Conservation (phyloP, 306 rosid species). For the Datisca glomerata region DNA sequence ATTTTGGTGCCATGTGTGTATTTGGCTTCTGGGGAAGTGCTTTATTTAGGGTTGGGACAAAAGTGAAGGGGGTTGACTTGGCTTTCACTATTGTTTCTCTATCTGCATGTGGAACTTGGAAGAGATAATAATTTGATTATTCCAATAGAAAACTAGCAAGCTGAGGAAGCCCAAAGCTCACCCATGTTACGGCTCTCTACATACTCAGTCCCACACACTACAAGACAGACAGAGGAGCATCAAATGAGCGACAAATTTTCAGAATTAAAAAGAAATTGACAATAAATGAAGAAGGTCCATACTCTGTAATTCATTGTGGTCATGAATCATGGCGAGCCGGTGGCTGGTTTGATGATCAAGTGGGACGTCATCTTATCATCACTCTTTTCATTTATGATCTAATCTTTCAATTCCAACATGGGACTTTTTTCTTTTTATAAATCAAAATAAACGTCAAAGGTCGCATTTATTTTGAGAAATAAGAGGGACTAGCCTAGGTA, state of each 20-base stretch:
- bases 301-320: too few species aligned
- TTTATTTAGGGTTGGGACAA: conserved; percentile 21
- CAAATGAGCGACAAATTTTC: background rate
- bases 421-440: too few species aligned
- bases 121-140: conserved; percentile 4
- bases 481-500: too few species aligned
- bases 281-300: too few species aligned
- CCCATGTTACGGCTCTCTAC: background rate
- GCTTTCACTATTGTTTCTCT: conserved; percentile 13
- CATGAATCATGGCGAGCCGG: too few species aligned
- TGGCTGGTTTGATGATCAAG: too few species aligned
- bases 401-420: too few species aligned
- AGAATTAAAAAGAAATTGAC: background rate
- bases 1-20: conserved; percentile 10
- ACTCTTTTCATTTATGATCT: too few species aligned
- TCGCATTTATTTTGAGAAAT: too few species aligned
- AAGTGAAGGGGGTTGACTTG: conserved; percentile 31
- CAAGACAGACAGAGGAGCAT: background rate
- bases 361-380: too few species aligned
- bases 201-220: background rate
- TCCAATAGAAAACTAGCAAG: background rate
- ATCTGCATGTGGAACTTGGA: conserved; percentile 22
- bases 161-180: background rate
- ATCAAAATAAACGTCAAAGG: too few species aligned
- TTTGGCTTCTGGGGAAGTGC: conserved; percentile 27